phyloP scores from a whole-genome alignment of 192 early-diverging fungal species.

The Coemansia sp. region DNA sequence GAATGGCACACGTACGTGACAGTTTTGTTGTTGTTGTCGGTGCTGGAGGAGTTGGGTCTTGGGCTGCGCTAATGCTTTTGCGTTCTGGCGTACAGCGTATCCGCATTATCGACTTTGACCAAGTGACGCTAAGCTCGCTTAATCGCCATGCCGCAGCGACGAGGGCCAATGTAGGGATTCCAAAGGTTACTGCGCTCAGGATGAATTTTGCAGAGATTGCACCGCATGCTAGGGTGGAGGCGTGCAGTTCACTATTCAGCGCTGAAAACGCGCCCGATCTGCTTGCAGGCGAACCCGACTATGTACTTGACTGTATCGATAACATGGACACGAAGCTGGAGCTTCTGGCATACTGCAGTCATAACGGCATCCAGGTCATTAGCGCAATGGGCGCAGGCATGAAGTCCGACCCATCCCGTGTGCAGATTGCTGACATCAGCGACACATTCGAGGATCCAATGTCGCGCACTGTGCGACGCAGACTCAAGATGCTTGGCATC shows the following conservation, averaged over 20 bases:
- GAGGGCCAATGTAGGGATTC: constrained; percentile 83
- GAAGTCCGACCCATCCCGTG: constrained; percentile 92
- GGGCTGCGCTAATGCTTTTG: constrained; percentile 88
- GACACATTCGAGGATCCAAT: constrained; percentile 94
- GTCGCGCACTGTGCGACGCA: constrained; percentile 79
- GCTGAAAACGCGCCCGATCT: constrained; percentile 67
- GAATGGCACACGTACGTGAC: constrained; percentile 66
- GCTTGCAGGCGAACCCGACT: constrained; percentile 70
- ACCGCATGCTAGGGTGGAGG: constrained; percentile 80
- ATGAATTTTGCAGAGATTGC: constrained; percentile 73
- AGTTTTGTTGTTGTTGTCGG: constrained; percentile 95
- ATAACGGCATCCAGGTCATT: constrained; percentile 74
- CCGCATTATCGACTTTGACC: constrained; percentile 96
- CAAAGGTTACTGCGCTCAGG: constrained; percentile 78
- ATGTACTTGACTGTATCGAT: constrained; percentile 90
- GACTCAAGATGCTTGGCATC: constrained; percentile 70
- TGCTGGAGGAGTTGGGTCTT: constrained; percentile 90
- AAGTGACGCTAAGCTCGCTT: constrained; percentile 89
- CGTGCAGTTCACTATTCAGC: constrained; percentile 74
- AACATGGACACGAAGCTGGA: constrained; percentile 94
- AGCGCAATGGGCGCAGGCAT: constrained; percentile 98
- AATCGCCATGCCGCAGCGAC: constrained; percentile 95
- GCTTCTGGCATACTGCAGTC: constrained; percentile 82
- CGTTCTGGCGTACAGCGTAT: constrained; percentile 84
- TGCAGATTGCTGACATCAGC: constrained; percentile 95